phyloP scores from a whole-genome alignment of 2,329 filamentous ascomycete genomes.

The Sporothrix dimorphospora region DNA sequence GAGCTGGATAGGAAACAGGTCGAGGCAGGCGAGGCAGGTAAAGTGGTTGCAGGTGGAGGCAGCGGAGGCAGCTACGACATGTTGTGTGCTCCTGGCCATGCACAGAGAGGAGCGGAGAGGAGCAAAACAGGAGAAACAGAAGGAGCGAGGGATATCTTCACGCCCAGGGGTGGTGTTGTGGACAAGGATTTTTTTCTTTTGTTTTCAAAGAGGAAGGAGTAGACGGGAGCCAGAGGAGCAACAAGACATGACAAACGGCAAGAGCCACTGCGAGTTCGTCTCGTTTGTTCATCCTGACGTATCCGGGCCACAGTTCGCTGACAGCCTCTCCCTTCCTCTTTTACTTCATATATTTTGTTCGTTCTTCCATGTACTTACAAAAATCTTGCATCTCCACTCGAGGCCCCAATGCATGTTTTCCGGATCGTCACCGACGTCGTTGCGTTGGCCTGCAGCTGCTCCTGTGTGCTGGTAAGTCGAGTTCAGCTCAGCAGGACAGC shows the following conservation, averaged over 20 bases:
- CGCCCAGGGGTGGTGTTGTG: not conserved
- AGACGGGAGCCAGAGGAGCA: not conserved
- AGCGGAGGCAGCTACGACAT: not conserved
- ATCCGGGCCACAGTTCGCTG: not conserved
- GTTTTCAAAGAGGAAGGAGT: not conserved
- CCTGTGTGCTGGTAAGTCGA: not conserved
- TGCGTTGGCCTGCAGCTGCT: not conserved
- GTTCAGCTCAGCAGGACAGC: not conserved
- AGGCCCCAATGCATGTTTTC: not conserved
- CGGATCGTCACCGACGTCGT: not conserved
- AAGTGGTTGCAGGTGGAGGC: constrained; percentile 19
- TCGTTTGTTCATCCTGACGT: constrained; percentile 3
- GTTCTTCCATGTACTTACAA: not conserved
- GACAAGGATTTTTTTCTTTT: not conserved
- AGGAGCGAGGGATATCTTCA: constrained; percentile 2
- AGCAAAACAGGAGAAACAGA: not conserved
- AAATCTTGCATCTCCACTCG: not conserved
- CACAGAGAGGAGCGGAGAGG: not conserved
- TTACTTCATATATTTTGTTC: not conserved
- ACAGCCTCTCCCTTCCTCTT: not conserved
- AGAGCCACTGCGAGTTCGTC: not conserved
- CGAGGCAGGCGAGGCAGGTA: not conserved
- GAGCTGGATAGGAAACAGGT: constrained; percentile 18
- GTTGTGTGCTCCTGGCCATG: not conserved
- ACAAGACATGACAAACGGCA: constrained; percentile 2